phyloP scores from a whole-genome alignment of 768 basidiomycete species.

The Mycena rebaudengoi region DNA sequence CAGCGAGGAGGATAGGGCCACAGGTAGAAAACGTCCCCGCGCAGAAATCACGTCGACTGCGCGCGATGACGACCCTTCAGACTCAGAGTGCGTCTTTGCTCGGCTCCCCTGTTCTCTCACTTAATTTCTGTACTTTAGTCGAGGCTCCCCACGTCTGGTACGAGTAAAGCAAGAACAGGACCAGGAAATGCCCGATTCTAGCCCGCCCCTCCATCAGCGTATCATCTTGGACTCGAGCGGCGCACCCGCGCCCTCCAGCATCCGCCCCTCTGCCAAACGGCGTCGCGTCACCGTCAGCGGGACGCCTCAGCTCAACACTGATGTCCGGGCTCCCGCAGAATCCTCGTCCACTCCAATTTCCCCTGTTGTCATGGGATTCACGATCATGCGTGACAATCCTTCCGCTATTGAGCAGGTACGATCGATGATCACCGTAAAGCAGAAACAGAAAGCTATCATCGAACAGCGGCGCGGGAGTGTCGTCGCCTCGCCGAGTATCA shows the following conservation, averaged over 20 bases:
- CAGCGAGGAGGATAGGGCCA: slow-evolving; percentile 41
- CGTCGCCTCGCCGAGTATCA: slow-evolving; percentile 48
- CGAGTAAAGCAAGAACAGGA: slow-evolving; percentile 74
- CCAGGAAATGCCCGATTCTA: slow-evolving; percentile 51
- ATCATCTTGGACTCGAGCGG: slow-evolving; percentile 17
- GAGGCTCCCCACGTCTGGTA: slow-evolving; percentile 54
- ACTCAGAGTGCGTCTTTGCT: slow-evolving; percentile 55
- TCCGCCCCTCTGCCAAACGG: slow-evolving; percentile 62
- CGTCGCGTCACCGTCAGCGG: slow-evolving; percentile 79
- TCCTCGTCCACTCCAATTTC: slow-evolving; percentile 66
- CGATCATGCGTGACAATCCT: slow-evolving; percentile 66
- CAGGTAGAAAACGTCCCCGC: slow-evolving; percentile 56
- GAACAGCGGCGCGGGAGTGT: slow-evolving; percentile 75
- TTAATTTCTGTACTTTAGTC: slow-evolving; percentile 36
- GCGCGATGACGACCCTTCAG: slow-evolving; percentile 47
- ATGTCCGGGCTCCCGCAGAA: slow-evolving; percentile 52
- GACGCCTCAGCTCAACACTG: slow-evolving; percentile 62
- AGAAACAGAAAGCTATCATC: slow-evolving; percentile 75
- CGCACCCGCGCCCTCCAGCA: slow-evolving; percentile 51
- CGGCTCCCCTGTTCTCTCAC: slow-evolving; percentile 6
- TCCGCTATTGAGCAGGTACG: slow-evolving; percentile 67
- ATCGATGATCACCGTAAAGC: slow-evolving; percentile 69
- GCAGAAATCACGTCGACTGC: slow-evolving; percentile 45
- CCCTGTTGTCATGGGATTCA: slow-evolving; percentile 70
- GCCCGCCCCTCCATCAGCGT: slow-evolving; percentile 43